Conservation (phyloP, 2,329 filamentous ascomycete genomes). For the Penicillium sp. region DNA sequence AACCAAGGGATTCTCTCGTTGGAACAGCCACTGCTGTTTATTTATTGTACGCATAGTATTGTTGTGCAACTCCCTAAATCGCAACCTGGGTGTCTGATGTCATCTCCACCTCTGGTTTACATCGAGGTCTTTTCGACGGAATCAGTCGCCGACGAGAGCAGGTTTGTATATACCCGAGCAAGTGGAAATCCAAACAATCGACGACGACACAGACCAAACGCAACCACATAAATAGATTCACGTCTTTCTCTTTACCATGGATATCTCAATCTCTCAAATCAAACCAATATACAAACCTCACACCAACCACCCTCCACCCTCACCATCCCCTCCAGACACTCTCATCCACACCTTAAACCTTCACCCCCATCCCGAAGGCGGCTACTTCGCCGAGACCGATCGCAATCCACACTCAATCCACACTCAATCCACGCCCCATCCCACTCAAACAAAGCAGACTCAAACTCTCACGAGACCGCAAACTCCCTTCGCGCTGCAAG, state of each 20-base stretch:
- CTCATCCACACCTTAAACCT: slow-evolving; percentile 53
- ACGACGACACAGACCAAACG: too few species aligned
- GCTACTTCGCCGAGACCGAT: slow-evolving; percentile 66
- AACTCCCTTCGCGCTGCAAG: slow-evolving; percentile 51
- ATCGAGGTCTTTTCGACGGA: slow-evolving; percentile 3
- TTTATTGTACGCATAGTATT: too few species aligned
- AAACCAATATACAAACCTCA: slow-evolving; percentile 30
- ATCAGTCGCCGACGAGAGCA: not conserved
- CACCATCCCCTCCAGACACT: slow-evolving; percentile 30
- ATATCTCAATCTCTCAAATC: slow-evolving; percentile 21
- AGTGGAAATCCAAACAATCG: too few species aligned
- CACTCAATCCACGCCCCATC: slow-evolving; percentile 56
- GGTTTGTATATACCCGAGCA: not conserved
- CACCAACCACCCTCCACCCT: slow-evolving; percentile 31
- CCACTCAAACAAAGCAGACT: slow-evolving; percentile 25
- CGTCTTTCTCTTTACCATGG: slow-evolving; percentile 1
- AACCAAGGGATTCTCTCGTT: too few species aligned
- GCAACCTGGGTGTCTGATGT: not conserved
- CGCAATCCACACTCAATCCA: slow-evolving; percentile 49
- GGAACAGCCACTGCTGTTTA: too few species aligned
- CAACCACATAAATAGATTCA: not conserved
- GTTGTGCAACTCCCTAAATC: too few species aligned
- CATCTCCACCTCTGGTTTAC: not conserved
- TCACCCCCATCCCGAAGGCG: slow-evolving; percentile 62
- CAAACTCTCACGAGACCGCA: not conserved